Evolutionary conservation across 139 green algal species (phyloP), one percentile per base, ranked within the genome.

Genomic region (Volvox reticuliferus): DNA sequence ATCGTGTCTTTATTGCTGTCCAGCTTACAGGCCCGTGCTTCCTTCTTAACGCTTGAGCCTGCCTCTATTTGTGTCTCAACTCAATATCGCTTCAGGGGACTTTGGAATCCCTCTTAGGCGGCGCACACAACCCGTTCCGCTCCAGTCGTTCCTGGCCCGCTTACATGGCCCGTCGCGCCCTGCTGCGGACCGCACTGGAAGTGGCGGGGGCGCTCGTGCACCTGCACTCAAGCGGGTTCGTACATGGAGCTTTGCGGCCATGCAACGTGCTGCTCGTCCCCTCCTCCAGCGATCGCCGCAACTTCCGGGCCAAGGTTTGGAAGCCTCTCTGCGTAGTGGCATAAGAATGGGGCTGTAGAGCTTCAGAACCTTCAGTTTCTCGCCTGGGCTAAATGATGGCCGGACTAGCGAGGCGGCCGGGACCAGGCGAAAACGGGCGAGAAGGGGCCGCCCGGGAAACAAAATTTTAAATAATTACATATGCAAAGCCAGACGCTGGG

Each of bases 141-240:
- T 36, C 85, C 85, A 82, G 37, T 68, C 85, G 85, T 37, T 33
- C 69, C 85, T 89, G 85, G 85, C 71, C 85, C 69, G 44, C 85
- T 68, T 89, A 89, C 85, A 26, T 89, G 44, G 85, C 85, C 26
- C 85, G 85, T 50, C 85, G 85, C n/a, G 85, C 85, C 19, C 85
- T 89, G 68, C 85, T 89, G 44, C 71, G 44, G 21, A 89, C 85
- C 17, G 85, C 85, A 12, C 2, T 73, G 69, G 85, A 89, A 50
- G 44, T 89, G 44, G 85, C 69, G 3, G 28, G n/a, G n/a, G 85
- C 69, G n/a, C 85, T 89, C 68, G 69, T 13, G n/a, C 44, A 55
- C 35, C 85, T 89, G 69, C 85, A 89, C 71, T 12, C 20, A n/a
- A 24, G 26, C 69, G 71, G 71, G 36, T 30, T 82, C 21, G 30